Base-by-base conservation (phyloP, 352 stramenopile genomes). In the Pythium volutum region DNA sequence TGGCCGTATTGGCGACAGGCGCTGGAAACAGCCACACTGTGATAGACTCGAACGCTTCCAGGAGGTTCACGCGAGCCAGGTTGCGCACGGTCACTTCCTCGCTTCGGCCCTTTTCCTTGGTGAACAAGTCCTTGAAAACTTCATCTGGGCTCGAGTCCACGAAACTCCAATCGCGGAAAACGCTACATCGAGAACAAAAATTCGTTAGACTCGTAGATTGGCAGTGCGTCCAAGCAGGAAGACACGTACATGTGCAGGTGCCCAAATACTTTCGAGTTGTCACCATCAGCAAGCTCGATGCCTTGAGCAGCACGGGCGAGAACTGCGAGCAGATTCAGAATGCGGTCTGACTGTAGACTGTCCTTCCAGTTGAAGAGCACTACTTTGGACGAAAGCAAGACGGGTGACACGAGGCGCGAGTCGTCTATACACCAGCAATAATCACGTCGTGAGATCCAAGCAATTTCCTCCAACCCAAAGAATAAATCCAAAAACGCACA, bases 291-390 rank as follows among this genome's bases (percentile, higher is more conserved):
- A 2, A 93, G 69, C 36, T 95, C 86, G 55, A 95, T 89, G 12
- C 85, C 84, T 54, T 93, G 84, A 0, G 86, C 86, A 15, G 86
- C 86, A 43, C 85, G 79, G 5, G 86, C 80, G 4, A 95, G 62
- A 3, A 95, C 86, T 0, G 84, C 86, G 31, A 95, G 66, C 33
- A 95, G 29, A 29, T 95, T 95, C 22, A 95, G 70, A 61, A 95
- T 95, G 20, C 86, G 83, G 26, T 95, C 86, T 1, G 83, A 79
- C 47, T 95, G 84, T 2, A 95, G 59, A 73, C 82, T 91, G 63
- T 95, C 86, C 62, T 95, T 95, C 86, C 86, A 95, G 68, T 95
- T 95, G 62, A 95, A 95, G n/a, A 95, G 69, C 36, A 95, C 86
- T 0, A 84, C 84, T 54, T 95, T 95, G 23, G 86, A 95, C 22